phyloP scores from a whole-genome alignment of 345 rosid species.

The Eutrema heterophyllum region DNA sequence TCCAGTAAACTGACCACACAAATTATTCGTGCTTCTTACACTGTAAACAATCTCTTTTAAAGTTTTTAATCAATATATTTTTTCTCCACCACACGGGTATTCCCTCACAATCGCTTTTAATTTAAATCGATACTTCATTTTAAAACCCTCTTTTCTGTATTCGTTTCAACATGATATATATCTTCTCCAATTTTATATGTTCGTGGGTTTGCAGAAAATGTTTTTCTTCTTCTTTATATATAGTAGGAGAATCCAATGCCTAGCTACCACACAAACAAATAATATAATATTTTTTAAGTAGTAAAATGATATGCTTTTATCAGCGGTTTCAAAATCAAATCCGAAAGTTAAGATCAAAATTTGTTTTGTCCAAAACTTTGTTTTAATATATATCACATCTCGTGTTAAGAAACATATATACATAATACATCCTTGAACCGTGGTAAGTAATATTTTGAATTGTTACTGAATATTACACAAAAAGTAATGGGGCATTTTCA shows the following conservation, averaged over 20 bases:
- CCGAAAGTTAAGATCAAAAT: not conserved
- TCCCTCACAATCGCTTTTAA: not conserved
- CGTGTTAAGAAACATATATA: not conserved
- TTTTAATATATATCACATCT: not conserved
- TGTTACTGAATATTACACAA: not conserved
- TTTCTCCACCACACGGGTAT: not conserved
- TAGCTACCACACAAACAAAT: conserved; percentile 4
- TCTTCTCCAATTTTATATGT: not conserved
- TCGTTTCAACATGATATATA: conserved; percentile 8
- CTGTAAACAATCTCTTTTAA: not conserved
- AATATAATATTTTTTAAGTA: not conserved
- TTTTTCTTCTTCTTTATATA: not conserved
- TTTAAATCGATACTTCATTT: not conserved
- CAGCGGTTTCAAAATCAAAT: not conserved
- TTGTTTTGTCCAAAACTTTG: not conserved
- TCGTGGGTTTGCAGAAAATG: not conserved
- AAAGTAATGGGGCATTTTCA: not conserved
- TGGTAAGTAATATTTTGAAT: not conserved
- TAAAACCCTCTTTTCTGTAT: not conserved
- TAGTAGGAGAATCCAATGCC: conserved; percentile 8
- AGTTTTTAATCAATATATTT: not conserved
- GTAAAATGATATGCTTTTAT: not conserved
- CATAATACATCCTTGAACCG: not conserved
- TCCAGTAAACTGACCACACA: not conserved
- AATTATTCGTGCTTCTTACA: not conserved